These are phyloP conservation scores for Moricandia arvensis DNA, from an alignment of 345 rosid species.

Conservation along the genomic window DNA sequence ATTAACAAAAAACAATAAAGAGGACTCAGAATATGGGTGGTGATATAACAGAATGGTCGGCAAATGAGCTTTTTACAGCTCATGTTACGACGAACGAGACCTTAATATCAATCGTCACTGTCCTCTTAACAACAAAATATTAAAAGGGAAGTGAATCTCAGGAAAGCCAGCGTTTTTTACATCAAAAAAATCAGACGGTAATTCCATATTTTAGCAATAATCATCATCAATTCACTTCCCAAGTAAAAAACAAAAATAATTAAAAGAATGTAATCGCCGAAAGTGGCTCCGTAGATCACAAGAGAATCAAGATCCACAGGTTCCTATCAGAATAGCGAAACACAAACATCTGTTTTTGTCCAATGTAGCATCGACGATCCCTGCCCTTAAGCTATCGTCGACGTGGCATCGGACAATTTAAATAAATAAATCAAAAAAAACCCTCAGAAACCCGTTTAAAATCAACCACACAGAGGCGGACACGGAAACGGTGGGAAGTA, in stretches of 20 bases:
- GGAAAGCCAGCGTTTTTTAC: constrained; percentile 33
- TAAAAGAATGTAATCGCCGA: constrained; percentile 29
- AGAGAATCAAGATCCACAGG: constrained; percentile 39
- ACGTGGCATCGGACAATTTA: constrained; percentile 58
- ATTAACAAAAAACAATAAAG: background rate
- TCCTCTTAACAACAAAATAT: background rate
- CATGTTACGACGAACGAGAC: constrained; percentile 23
- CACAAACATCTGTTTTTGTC: constrained; percentile 41
- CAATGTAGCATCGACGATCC: constrained; percentile 63
- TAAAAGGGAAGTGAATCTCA: constrained; percentile 6
- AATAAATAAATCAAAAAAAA: background rate
- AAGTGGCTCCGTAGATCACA: constrained; percentile 40
- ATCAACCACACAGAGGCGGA: constrained; percentile 41
- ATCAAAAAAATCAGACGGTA: constrained; percentile 69
- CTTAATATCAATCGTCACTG: constrained; percentile 23
- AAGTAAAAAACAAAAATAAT: background rate
- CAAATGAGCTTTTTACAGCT: background rate
- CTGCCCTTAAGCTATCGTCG: constrained; percentile 22
- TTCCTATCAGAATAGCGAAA: constrained; percentile 66
- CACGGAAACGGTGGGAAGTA: constrained; percentile 29
- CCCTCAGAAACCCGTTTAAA: constrained; percentile 44
- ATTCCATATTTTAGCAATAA: constrained; percentile 58
- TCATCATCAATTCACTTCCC: constrained; percentile 3
- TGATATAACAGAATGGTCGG: constrained; percentile 18
- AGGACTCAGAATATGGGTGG: constrained; percentile 24